A percentile compares a stretch with the other conserved stretches of the same genome.
Evolutionary conservation across 768 basidiomycete species (phyloP).

Genomic region (Calvatia gigantea): DNA sequence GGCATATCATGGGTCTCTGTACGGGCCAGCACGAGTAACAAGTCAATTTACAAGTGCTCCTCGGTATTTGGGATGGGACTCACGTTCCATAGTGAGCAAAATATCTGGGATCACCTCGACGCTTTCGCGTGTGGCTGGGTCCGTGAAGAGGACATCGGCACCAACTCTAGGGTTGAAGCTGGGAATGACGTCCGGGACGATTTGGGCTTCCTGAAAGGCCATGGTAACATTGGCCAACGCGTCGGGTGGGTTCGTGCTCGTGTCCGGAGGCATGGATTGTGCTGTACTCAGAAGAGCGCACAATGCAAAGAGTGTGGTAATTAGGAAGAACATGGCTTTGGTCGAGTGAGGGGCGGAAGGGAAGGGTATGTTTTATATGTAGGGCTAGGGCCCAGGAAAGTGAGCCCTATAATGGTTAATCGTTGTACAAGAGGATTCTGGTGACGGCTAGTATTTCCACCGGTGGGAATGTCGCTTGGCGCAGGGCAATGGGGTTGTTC

Average conservation of each 20-base stretch:
- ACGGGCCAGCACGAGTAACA: neutral
- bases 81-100: constrained; percentile 33
- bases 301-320: neutral
- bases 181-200: constrained; percentile 37
- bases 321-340: neutral
- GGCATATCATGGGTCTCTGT: constrained; percentile 33
- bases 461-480: neutral
- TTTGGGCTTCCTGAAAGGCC: constrained; percentile 33
- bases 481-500: neutral
- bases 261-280: neutral
- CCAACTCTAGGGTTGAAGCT: constrained; percentile 35
- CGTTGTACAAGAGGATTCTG: neutral
- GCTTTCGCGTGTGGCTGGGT: constrained; percentile 22
- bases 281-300: neutral
- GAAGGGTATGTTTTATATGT: neutral
- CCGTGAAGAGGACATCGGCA: constrained; percentile 35
- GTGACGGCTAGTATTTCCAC: neutral
- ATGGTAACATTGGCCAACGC: constrained; percentile 21
- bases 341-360: no score
- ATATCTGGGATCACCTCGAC: constrained; percentile 33
- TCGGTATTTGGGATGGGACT: constrained; percentile 12
- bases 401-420: neutral
- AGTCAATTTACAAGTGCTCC: neutral
- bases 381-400: neutral
- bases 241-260: neutral